Base-by-base conservation (phyloP, 352 stramenopile species). In the Globisporangium acanthophoron region DNA sequence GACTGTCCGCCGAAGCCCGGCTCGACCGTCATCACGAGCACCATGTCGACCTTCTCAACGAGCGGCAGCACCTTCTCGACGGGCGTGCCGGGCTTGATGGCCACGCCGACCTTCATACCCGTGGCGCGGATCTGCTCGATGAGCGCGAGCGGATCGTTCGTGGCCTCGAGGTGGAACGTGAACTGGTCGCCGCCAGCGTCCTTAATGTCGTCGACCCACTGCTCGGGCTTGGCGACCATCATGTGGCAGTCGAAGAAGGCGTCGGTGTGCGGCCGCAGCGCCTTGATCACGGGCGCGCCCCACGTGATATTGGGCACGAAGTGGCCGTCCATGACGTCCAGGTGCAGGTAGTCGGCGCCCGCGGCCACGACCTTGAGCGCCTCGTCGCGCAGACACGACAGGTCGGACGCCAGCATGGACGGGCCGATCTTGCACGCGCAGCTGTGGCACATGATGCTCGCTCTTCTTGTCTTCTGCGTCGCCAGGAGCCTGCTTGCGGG, bases 261-360 rank as follows among this genome's bases (percentile, higher is more conserved):
- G 33, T 78, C 76, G 18, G 87, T 94, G 67, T 97, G 88, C 56
- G 80, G 69, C 4, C 89, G 78, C 56, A 98, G 78, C 53, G 78
- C 94, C 71, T 97, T 95, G 76, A 99, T 97, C 29, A 99, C 92
- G 6, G 96, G 95, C 12, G 96, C 81, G 4, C 97, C 97, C 80
- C 97, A 98, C 27, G 91, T 97, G 58, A 99, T 94, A 72, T 98
- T 98, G 52, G 92, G 94, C 49, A 99, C 96, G 69, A 99, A 99
- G 73, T 99, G 96, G 41, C 96, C 96, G 76, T 99, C 96, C 96
- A 99, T 99, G 41, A 99, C 89, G 76, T 99, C 96, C 64, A 99
- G 67, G 70, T 99, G 96, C 37, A 99, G 75, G 74, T 97, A 98
- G 76, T 98, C 93, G 46, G 96, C 95, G 24, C 95, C 94, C 0